Conservation (phyloP, 805 yeast genomes). For the Komagataella phaffii region DNA sequence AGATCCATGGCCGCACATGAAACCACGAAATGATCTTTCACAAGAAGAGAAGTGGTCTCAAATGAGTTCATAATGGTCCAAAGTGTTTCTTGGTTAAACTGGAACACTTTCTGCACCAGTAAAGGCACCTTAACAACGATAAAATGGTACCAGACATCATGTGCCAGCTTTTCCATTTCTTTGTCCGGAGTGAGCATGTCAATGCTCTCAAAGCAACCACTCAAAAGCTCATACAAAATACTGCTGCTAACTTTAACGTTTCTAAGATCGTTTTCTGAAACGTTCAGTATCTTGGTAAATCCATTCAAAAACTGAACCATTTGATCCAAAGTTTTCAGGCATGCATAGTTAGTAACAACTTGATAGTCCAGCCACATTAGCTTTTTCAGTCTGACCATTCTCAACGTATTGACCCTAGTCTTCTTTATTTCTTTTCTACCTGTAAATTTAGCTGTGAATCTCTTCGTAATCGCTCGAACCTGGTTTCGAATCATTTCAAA, state of each 20-base stretch:
- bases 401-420: background rate
- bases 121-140: constrained; percentile 14
- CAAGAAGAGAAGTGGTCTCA: constrained; percentile 4
- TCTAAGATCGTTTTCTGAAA: constrained; percentile 11
- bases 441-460: background rate
- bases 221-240: constrained; percentile 14
- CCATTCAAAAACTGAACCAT: constrained; percentile 11
- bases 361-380: constrained; percentile 18
- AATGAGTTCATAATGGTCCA: constrained; percentile 10
- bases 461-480: background rate
- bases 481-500: background rate
- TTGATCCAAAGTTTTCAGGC: constrained; percentile 6
- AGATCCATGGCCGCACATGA: background rate
- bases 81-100: constrained; percentile 16
- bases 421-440: background rate
- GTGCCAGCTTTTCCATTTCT: constrained; percentile 3
- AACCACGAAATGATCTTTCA: background rate
- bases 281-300: constrained; percentile 15
- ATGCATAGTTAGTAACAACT: constrained; percentile 11
- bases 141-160: constrained; percentile 13
- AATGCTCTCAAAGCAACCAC: constrained; percentile 14
- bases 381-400: constrained; percentile 12
- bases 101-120: constrained; percentile 10
- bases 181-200: constrained; percentile 5
- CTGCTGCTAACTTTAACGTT: constrained; percentile 16